A percentile compares a stretch with the other conserved stretches of the same genome.
These are phyloP conservation scores for Pseudocercospora ulei DNA, from an alignment of 2,329 filamentous ascomycete genomes.

Conservation along the genomic window DNA sequence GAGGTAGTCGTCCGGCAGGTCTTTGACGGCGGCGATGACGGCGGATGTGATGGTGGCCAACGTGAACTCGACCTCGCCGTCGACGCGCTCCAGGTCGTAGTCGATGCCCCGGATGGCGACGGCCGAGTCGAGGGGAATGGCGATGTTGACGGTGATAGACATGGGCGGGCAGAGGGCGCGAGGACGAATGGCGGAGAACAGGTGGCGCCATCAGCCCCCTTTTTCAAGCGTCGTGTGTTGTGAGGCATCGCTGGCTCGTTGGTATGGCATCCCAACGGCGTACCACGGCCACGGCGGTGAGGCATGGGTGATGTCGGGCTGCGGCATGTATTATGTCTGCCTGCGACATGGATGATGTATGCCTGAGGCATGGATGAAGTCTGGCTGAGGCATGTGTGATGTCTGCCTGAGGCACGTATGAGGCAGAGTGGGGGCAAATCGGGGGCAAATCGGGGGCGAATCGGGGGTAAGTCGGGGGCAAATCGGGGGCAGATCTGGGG, in stretches of 20 bases:
- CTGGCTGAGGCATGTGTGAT: too few relatives aligned
- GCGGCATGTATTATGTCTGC: too few relatives aligned
- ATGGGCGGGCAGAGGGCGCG: background rate
- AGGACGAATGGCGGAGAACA: background rate
- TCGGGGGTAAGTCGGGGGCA: too few relatives aligned
- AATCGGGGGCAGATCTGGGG: too few relatives aligned
- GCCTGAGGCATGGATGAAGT: too few relatives aligned
- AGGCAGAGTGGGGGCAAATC: too few relatives aligned
- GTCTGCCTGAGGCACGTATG: too few relatives aligned
- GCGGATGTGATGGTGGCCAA: constrained; percentile 14
- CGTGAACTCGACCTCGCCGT: constrained; percentile 15
- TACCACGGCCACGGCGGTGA: too few relatives aligned
- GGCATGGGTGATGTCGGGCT: too few relatives aligned
- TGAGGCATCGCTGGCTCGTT: constrained; percentile 10
- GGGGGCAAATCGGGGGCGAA: too few relatives aligned
- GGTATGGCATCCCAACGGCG: constrained; percentile 12
- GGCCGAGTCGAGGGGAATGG: constrained; percentile 13
- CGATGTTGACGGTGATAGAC: constrained; percentile 11
- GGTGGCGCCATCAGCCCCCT: constrained; percentile 1
- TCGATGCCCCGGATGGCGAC: constrained; percentile 14
- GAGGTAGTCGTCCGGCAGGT: constrained; percentile 10
- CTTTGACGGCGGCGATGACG: constrained; percentile 17
- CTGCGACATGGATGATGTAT: too few relatives aligned
- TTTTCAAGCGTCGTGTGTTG: constrained; percentile 11
- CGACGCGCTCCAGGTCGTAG: constrained; percentile 12